Conservation (phyloP, 2,329 filamentous ascomycete species). For the Diaporthe citrichinensis region DNA sequence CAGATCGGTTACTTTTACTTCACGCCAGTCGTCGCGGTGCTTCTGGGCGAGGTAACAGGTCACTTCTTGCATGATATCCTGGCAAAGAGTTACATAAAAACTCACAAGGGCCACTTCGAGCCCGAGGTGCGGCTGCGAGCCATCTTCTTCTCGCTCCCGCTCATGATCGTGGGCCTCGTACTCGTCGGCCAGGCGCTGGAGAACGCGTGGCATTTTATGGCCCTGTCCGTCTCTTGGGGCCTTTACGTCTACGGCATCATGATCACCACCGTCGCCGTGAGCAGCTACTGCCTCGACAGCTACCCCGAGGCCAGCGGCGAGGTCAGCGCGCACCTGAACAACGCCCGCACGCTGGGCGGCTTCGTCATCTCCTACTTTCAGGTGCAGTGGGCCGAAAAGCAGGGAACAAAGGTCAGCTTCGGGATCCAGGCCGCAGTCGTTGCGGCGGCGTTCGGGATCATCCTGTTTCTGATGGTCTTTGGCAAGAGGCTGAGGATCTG, state of each 20-base stretch:
- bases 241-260: constrained; percentile 70
- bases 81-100: constrained; percentile 58
- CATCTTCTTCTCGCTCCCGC: constrained; percentile 61
- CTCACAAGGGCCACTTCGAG: constrained; percentile 66
- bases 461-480: constrained; percentile 47
- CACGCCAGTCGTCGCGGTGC: constrained; percentile 66
- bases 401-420: constrained; percentile 60
- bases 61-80: constrained; percentile 70
- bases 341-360: constrained; percentile 62
- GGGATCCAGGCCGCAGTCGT: constrained; percentile 62
- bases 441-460: constrained; percentile 46
- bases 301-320: constrained; percentile 70
- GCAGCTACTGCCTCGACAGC: constrained; percentile 66
- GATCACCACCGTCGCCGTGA: constrained; percentile 66
- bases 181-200: constrained; percentile 67
- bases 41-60: constrained; percentile 67
- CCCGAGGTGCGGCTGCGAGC: constrained; percentile 68
- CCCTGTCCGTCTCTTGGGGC: constrained; percentile 63
- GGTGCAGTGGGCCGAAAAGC: constrained; percentile 61
- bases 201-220: constrained; percentile 66
- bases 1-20: constrained; percentile 72
- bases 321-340: constrained; percentile 66
- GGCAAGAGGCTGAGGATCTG: constrained; percentile 51
- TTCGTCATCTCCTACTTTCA: constrained; percentile 68
- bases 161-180: constrained; percentile 65